Base-by-base conservation (phyloP, 73 alveolate species). In the Durusdinium trenchii region DNA sequence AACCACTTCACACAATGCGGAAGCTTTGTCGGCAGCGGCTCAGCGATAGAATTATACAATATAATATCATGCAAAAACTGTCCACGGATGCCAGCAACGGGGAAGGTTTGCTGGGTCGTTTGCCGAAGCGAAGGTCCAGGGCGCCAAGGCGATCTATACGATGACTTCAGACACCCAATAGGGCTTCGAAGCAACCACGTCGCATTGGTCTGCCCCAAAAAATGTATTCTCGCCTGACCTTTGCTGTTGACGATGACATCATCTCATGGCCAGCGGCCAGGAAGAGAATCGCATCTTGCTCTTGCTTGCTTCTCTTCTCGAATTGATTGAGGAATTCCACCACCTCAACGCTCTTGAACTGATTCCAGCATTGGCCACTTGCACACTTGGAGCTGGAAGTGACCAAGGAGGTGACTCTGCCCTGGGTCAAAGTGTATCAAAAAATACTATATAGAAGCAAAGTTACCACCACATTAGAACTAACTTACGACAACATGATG, bases 21-120 rank as follows among this genome's bases (percentile, higher is more conserved):
- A 16, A 10, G 36, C 95, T 85, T 54, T n/a, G 54, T 52, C 6
- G 95, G 95, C 57, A 85, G 32, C 0, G 95, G 95, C 46, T 85
- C 95, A 14, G 95, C 95, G 23, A 85, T 54, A 45, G 61, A 38
- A 43, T 85, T 85, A 60, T 85, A 85, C 46, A 85, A 43, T n/a
- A n/a, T n/a, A n/a, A n/a, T 1, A 85, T 30, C 81, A 85, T 36
- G 60, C 76, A 85, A 38, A 85, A 85, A 32, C 75, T 23, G 60
- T 85, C 95, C 26, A 85, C 42, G 42, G 95, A 85, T 35, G 95
- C 78, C 30, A 18, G 23, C 76, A 54, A 57, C 9, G 64, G 76
- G 0, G 81, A 16, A 2, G 78, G 81, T 57, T 42, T 52, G 26
- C 42, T 35, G 64, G 60, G 36, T 23, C 71, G 69, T 48, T 47